phyloP scores from a whole-genome alignment of 352 stramenopile species.

The Pythium aquatile region DNA sequence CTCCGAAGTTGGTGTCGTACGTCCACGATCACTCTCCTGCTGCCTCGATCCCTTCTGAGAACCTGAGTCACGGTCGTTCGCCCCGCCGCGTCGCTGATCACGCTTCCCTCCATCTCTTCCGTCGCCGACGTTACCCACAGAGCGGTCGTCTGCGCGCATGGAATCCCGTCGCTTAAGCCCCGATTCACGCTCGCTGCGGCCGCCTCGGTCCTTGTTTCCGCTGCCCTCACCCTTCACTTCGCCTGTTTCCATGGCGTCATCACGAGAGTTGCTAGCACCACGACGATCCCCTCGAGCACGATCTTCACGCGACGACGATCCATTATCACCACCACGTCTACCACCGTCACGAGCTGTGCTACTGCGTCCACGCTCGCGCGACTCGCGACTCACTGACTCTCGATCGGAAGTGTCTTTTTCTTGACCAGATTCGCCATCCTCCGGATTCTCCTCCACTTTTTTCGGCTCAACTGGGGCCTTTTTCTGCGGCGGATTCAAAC shows the following conservation, averaged over 20 bases:
- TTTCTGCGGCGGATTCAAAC: slow-evolving; percentile 27
- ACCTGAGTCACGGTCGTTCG: slow-evolving; percentile 21
- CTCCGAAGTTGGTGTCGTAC: slow-evolving; percentile 4
- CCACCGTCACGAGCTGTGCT: slow-evolving; percentile 10
- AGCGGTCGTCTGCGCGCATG: slow-evolving; percentile 11
- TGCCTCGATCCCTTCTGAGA: slow-evolving; percentile 11
- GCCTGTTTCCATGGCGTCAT: slow-evolving; percentile 25
- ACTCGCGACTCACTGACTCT: slow-evolving; percentile 4
- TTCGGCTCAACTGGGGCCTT: slow-evolving; percentile 23
- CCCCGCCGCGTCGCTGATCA: slow-evolving; percentile 14
- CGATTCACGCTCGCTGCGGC: slow-evolving; percentile 1
- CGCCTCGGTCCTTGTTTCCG: slow-evolving; percentile 10
- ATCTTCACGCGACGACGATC: slow-evolving; percentile 14
- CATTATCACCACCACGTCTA: slow-evolving; percentile 17
- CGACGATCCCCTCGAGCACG: slow-evolving; percentile 13
- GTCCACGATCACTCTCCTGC: slow-evolving; percentile 11
- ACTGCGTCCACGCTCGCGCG: slow-evolving; percentile 11
- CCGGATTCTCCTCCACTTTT: slow-evolving; percentile 24
- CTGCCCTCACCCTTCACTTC: slow-evolving; percentile 23
- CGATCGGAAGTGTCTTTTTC: not conserved
- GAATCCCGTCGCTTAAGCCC: slow-evolving; percentile 27
- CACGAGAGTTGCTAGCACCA: slow-evolving; percentile 15
- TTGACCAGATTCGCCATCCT: slow-evolving; percentile 24
- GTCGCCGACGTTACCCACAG: not conserved
- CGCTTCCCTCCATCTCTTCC: slow-evolving; percentile 21